phyloP scores from a whole-genome alignment of 2,329 filamentous ascomycete genomes.

The Lasiodiplodia sp. region DNA sequence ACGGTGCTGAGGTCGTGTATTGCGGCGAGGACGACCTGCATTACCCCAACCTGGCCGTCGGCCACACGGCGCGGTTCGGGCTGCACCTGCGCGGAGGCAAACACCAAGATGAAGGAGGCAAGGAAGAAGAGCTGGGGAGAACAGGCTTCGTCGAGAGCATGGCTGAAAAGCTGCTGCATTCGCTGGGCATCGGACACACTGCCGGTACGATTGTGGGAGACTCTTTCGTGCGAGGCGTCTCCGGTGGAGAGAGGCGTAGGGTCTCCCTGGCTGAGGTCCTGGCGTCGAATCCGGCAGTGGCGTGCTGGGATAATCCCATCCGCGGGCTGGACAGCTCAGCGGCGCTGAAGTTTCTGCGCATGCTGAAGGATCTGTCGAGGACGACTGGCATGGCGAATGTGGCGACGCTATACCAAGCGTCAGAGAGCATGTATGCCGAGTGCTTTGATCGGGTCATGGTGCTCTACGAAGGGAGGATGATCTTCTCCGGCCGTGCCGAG shows the following conservation, averaged over 20 bases:
- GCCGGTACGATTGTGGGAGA: slow-evolving; percentile 77
- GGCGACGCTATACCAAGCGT: slow-evolving; percentile 76
- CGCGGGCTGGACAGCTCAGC: slow-evolving; percentile 76
- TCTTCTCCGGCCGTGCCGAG: slow-evolving; percentile 68
- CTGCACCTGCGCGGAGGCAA: slow-evolving; percentile 69
- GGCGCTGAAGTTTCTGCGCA: slow-evolving; percentile 74
- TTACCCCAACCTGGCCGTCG: slow-evolving; percentile 77
- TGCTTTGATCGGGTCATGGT: slow-evolving; percentile 52
- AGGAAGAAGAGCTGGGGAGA: slow-evolving; percentile 42
- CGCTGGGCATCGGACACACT: slow-evolving; percentile 69
- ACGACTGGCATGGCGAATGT: slow-evolving; percentile 63
- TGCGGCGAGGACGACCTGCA: slow-evolving; percentile 80
- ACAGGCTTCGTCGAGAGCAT: slow-evolving; percentile 63
- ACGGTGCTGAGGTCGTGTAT: slow-evolving; percentile 72
- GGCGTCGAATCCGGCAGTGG: slow-evolving; percentile 48
- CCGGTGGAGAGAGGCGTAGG: slow-evolving; percentile 57
- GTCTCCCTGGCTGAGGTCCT: slow-evolving; percentile 58
- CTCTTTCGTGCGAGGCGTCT: slow-evolving; percentile 71
- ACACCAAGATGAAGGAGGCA: slow-evolving; percentile 39
- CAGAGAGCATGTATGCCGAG: slow-evolving; percentile 46
- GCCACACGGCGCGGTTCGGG: slow-evolving; percentile 76
- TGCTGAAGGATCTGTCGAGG: slow-evolving; percentile 60
- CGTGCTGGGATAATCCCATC: slow-evolving; percentile 67
- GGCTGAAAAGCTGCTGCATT: slow-evolving; percentile 71
- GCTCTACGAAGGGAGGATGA: slow-evolving; percentile 50